Conservation (phyloP, 1,284 basidiomycete species). For the Kwoniella shivajii region DNA sequence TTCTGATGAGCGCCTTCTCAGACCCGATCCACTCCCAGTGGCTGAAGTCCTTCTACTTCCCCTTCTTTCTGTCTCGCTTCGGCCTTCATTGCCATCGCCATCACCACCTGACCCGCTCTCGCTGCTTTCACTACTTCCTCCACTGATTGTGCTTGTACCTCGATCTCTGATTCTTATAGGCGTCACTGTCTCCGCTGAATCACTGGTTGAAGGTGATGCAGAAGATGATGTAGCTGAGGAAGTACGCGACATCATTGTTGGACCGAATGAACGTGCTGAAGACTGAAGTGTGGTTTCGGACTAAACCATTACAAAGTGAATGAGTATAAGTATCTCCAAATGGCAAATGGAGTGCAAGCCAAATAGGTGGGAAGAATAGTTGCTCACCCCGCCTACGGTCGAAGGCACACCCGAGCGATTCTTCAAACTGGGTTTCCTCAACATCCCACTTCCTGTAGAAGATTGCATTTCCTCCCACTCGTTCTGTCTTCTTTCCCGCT, state of each 20-base stretch:
- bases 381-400: slow-evolving; percentile 33
- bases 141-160: background rate
- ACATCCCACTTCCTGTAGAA: slow-evolving; percentile 16
- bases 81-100: background rate
- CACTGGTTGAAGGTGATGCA: background rate
- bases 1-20: background rate
- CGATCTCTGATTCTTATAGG: slow-evolving; percentile 2
- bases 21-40: background rate
- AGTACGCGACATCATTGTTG: background rate
- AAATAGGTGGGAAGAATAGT: background rate
- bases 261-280: background rate
- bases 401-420: slow-evolving; percentile 4
- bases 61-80: background rate
- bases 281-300: background rate
- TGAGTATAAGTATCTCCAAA: background rate
- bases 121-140: background rate
- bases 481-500: slow-evolving; percentile 20
- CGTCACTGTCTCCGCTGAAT: slow-evolving; percentile 6
- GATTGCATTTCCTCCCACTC: slow-evolving; percentile 37
- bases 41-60: background rate
- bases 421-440: slow-evolving; percentile 14
- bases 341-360: no score
- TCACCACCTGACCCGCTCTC: background rate
- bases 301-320: background rate
- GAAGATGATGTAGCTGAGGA: background rate